Evolutionary conservation across 2,329 filamentous ascomycete genomes (phyloP).

Genomic region (Daldinia sp.): DNA sequence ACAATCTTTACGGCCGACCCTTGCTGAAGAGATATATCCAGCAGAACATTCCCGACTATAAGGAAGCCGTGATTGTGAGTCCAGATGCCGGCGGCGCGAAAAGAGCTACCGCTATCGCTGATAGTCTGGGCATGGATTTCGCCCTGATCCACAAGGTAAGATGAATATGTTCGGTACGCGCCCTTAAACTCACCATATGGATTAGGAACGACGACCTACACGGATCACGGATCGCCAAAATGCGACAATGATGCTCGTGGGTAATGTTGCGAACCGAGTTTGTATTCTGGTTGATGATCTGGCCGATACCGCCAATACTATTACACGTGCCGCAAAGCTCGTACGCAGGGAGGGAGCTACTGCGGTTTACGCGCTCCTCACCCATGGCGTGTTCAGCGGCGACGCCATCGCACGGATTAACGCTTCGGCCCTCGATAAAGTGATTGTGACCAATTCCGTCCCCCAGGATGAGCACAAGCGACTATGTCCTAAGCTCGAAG

Average conservation of each 20-base stretch:
- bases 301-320: slow-evolving; percentile 95
- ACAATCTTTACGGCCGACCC: slow-evolving; percentile 91
- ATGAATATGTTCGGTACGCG: slow-evolving; percentile 41
- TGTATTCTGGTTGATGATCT: slow-evolving; percentile 95
- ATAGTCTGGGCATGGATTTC: slow-evolving; percentile 92
- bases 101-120: slow-evolving; percentile 92
- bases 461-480: slow-evolving; percentile 83
- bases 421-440: slow-evolving; percentile 88
- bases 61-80: slow-evolving; percentile 89
- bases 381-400: slow-evolving; percentile 93
- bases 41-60: slow-evolving; percentile 83
- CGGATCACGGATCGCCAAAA: slow-evolving; percentile 89
- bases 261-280: slow-evolving; percentile 80
- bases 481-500: slow-evolving; percentile 86
- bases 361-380: slow-evolving; percentile 89
- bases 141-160: slow-evolving; percentile 96
- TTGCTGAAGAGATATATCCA: slow-evolving; percentile 76
- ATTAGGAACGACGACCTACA: slow-evolving; percentile 85
- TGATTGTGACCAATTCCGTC: slow-evolving; percentile 94
- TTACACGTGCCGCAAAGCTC: slow-evolving; percentile 95
- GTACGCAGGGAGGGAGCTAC: slow-evolving; percentile 95
- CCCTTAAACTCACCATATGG: slow-evolving; percentile 47
- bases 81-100: slow-evolving; percentile 97
- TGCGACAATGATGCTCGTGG: slow-evolving; percentile 94
- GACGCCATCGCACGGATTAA: slow-evolving; percentile 96